phyloP scores from a whole-genome alignment of 345 rosid species.

The Orychophragmus violaceus region DNA sequence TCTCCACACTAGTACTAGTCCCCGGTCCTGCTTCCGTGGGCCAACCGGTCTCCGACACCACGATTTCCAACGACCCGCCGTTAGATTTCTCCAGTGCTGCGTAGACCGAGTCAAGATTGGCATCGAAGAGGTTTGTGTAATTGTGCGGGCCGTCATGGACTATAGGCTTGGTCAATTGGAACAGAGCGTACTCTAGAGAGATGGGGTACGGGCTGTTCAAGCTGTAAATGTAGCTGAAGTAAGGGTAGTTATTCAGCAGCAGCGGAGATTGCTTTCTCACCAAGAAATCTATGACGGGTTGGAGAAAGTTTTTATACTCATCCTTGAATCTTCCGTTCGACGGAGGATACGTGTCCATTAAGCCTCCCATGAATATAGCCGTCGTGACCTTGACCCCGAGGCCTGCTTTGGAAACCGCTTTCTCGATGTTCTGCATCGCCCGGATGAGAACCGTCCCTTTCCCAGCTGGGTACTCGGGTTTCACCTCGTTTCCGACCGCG shows the following conservation, averaged over 20 bases:
- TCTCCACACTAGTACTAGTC: slow-evolving; percentile 14
- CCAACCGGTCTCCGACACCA: slow-evolving; percentile 44
- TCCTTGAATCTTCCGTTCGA: slow-evolving; percentile 28
- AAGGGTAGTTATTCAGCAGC: slow-evolving; percentile 41
- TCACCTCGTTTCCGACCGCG: slow-evolving; percentile 37
- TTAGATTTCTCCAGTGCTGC: slow-evolving; percentile 33
- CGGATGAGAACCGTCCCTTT: slow-evolving; percentile 16
- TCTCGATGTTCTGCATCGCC: slow-evolving; percentile 26
- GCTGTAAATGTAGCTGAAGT: slow-evolving; percentile 23
- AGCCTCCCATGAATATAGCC: slow-evolving; percentile 11
- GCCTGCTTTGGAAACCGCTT: slow-evolving; percentile 12
- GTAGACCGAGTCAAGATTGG: slow-evolving; percentile 21
- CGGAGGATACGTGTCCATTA: slow-evolving; percentile 33
- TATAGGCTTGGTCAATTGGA: slow-evolving; percentile 7
- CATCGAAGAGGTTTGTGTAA: slow-evolving; percentile 31
- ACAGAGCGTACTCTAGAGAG: slow-evolving; percentile 35
- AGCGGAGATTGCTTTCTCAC: slow-evolving; percentile 35
- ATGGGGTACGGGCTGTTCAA: slow-evolving; percentile 1
- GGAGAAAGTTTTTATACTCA: slow-evolving; percentile 19
- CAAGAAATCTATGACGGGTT: slow-evolving; percentile 37
- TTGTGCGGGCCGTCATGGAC: slow-evolving; percentile 2
- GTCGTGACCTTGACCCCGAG: slow-evolving; percentile 31
- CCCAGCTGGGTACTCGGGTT: neutral
- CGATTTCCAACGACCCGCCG: slow-evolving; percentile 31
- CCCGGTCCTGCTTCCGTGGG: slow-evolving; percentile 20